phyloP scores from a whole-genome alignment of 2,329 filamentous ascomycete species.

The Pestalotiopsis sp. region DNA sequence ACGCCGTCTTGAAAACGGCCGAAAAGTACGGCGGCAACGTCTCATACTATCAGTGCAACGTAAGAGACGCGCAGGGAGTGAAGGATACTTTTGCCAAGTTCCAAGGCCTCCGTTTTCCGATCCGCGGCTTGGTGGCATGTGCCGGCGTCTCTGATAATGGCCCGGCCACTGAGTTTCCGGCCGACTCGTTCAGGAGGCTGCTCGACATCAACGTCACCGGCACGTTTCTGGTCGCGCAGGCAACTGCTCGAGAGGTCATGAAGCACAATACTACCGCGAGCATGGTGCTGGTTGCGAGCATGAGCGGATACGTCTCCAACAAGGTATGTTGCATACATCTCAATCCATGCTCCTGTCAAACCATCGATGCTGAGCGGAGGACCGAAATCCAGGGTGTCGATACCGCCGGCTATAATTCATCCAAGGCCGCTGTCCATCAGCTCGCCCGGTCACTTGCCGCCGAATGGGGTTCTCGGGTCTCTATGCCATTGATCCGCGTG shows the following conservation, averaged over 20 bases:
- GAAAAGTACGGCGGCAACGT: constrained; percentile 15
- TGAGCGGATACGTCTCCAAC: constrained; percentile 52
- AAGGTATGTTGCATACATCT: constrained; percentile 37
- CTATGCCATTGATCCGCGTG: constrained; percentile 48
- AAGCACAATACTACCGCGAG: constrained; percentile 45
- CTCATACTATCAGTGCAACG: constrained; percentile 25
- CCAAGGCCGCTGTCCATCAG: constrained; percentile 57
- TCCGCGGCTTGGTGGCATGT: constrained; percentile 34
- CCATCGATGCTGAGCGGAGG: constrained; percentile 18
- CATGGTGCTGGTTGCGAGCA: constrained; percentile 52
- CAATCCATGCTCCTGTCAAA: neutral
- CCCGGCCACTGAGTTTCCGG: constrained; percentile 28
- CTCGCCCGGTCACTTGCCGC: constrained; percentile 52
- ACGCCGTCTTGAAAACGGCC: constrained; percentile 7
- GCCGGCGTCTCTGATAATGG: constrained; percentile 33
- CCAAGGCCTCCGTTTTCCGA: constrained; percentile 22
- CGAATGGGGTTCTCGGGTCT: constrained; percentile 49
- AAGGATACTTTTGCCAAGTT: constrained; percentile 20
- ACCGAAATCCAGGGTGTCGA: constrained; percentile 34
- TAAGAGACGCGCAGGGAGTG: constrained; percentile 22
- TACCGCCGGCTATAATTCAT: constrained; percentile 52
- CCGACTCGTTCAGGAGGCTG: constrained; percentile 24
- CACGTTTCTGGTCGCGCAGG: constrained; percentile 48
- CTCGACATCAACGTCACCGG: constrained; percentile 50
- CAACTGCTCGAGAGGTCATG: constrained; percentile 50